phyloP scores from a whole-genome alignment of 1,284 basidiomycete genomes.

The Hemileia vastatrix region DNA sequence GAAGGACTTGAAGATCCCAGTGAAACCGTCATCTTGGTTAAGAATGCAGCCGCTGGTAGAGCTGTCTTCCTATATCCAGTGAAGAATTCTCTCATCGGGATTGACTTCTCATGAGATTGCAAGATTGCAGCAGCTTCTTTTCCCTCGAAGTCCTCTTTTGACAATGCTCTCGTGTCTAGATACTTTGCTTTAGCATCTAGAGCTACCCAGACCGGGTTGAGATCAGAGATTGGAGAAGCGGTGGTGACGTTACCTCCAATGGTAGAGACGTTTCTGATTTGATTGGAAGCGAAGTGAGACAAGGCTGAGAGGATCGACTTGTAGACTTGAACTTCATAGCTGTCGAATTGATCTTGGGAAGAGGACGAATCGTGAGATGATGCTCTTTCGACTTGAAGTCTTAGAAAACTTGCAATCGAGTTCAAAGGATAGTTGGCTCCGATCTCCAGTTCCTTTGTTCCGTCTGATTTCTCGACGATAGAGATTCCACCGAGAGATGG shows the following conservation, averaged over 20 bases:
- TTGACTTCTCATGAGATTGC: conserved; percentile 2
- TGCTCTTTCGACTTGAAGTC: conserved; percentile 29
- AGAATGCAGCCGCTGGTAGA: conserved; percentile 37
- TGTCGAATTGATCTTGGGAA: not conserved
- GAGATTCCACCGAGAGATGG: conserved; percentile 6
- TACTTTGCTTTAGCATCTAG: conserved; percentile 30
- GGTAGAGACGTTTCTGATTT: conserved; percentile 45
- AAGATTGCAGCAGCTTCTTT: not conserved
- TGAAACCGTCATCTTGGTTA: too few relatives aligned
- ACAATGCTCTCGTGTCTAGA: conserved; percentile 24
- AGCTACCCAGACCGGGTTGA: conserved; percentile 46
- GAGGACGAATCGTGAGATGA: too few relatives aligned
- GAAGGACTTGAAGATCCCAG: conserved; percentile 31
- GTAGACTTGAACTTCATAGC: conserved; percentile 28
- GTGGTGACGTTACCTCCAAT: conserved; percentile 45
- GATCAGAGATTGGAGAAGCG: conserved; percentile 42
- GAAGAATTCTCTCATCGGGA: conserved; percentile 39
- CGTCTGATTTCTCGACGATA: not conserved
- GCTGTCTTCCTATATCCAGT: conserved; percentile 44
- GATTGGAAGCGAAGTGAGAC: conserved; percentile 42
- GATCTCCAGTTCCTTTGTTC: conserved; percentile 29
- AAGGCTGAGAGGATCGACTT: conserved; percentile 32
- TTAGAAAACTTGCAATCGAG: conserved; percentile 28
- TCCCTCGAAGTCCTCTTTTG: conserved; percentile 31
- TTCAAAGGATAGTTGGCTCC: conserved; percentile 39